phyloP scores from a whole-genome alignment of 2,329 filamentous ascomycete genomes.

The Blumeria hordei region DNA sequence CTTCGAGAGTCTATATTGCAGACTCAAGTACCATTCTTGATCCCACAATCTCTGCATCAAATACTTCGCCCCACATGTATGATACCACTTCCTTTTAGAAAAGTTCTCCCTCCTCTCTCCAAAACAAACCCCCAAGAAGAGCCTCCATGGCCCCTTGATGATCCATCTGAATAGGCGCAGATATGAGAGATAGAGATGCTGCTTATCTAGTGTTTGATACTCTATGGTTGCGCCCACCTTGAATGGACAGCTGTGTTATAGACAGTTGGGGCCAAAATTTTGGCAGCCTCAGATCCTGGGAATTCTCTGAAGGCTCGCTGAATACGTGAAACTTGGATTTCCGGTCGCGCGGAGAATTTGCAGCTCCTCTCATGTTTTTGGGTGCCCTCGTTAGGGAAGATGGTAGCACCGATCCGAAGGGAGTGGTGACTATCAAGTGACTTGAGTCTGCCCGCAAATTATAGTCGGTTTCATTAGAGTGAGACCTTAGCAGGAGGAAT shows the following conservation, averaged over 20 bases:
- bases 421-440: neutral
- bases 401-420: neutral
- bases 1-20: neutral
- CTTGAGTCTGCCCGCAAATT: neutral
- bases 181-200: neutral
- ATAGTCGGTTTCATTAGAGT: neutral
- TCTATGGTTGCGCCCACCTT: too few relatives aligned
- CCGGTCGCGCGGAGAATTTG: neutral
- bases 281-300: neutral
- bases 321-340: neutral
- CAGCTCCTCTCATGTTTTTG: neutral
- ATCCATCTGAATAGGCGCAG: neutral
- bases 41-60: neutral
- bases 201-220: neutral
- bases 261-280: too few relatives aligned
- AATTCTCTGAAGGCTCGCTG: neutral
- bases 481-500: neutral
- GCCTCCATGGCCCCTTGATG: neutral
- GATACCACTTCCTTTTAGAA: neutral
- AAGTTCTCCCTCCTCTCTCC: neutral
- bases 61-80: neutral
- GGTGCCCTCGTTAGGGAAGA: neutral
- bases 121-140: neutral
- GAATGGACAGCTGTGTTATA: too few relatives aligned
- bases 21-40: neutral